A percentile compares a stretch with the other conserved stretches of the same genome.
phyloP scores from a whole-genome alignment of 1,284 basidiomycete genomes.

The Sphaerobolus stellatus region DNA sequence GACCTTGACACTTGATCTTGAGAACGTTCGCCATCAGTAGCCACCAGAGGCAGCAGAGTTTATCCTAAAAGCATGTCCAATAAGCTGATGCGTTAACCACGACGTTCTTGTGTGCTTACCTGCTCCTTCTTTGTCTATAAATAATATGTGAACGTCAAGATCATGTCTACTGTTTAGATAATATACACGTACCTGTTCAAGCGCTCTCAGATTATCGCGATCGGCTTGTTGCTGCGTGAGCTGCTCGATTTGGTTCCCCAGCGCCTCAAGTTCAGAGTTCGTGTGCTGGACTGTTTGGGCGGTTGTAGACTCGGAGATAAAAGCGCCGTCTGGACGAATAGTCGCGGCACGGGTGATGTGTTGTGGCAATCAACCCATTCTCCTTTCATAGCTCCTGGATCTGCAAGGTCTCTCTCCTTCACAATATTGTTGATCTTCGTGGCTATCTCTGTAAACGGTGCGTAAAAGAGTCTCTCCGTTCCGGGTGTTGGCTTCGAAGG shows the following conservation, averaged over 20 bases:
- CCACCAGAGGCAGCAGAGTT: not conserved
- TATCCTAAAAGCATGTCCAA: too few species aligned
- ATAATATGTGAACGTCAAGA: too few species aligned
- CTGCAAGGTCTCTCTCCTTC: not conserved
- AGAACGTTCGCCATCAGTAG: not conserved
- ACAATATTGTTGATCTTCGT: not conserved
- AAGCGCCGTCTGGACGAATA: not conserved
- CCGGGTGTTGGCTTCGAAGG: not conserved
- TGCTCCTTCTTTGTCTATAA: too few species aligned
- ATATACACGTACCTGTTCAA: too few species aligned
- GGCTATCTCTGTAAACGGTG: not conserved
- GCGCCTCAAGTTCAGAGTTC: too few species aligned
- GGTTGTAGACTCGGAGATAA: not conserved
- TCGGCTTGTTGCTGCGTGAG: too few species aligned
- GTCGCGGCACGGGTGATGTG: not conserved
- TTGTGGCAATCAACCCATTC: not conserved
- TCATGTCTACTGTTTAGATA: too few species aligned
- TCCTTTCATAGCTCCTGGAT: not conserved
- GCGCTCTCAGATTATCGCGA: too few species aligned
- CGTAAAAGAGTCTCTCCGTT: not conserved
- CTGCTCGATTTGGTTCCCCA: too few species aligned
- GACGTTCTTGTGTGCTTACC: too few species aligned
- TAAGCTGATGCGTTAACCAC: too few species aligned
- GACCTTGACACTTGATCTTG: not conserved
- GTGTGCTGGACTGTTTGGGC: too few species aligned